A percentile compares a stretch with the other conserved stretches of the same genome.
These are phyloP conservation scores for Puccinia novopanici DNA, from an alignment of 1,284 basidiomycete genomes.

Conservation along the genomic window DNA sequence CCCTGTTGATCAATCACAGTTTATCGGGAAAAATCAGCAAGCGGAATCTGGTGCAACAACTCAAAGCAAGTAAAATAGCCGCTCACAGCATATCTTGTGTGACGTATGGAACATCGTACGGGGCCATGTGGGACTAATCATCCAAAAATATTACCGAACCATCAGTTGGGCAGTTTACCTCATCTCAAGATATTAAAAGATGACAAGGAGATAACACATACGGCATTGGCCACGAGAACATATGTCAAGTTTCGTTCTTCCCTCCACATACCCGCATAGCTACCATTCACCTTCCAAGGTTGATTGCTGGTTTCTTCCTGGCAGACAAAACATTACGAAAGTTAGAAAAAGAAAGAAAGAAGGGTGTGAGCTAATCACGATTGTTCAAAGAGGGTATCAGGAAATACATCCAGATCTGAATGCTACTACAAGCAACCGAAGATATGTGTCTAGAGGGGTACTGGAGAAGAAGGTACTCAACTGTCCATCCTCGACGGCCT, in stretches of 20 bases:
- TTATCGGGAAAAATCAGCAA: neutral
- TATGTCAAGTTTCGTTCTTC: conserved; percentile 81
- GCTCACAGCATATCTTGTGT: conserved; percentile 89
- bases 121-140: conserved; percentile 64
- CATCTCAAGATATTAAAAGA: neutral
- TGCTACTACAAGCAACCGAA: neutral
- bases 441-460: neutral
- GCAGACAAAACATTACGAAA: conserved; percentile 62
- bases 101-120: conserved; percentile 82
- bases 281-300: conserved; percentile 77
- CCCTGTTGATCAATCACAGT: conserved; percentile 2
- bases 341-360: too few relatives aligned
- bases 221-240: conserved; percentile 60
- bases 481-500: conserved; percentile 78
- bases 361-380: neutral
- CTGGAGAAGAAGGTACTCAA: conserved; percentile 61
- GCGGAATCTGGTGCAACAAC: neutral
- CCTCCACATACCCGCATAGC: conserved; percentile 85
- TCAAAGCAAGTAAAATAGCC: neutral
- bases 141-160: neutral
- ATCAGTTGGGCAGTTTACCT: neutral
- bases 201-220: neutral
- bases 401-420: neutral
- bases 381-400: neutral
- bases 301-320: conserved; percentile 67